A percentile compares a stretch with the other conserved stretches of the same genome.
Evolutionary conservation across 208 protist species (phyloP).

Genomic region (Naegleria gruberi): DNA sequence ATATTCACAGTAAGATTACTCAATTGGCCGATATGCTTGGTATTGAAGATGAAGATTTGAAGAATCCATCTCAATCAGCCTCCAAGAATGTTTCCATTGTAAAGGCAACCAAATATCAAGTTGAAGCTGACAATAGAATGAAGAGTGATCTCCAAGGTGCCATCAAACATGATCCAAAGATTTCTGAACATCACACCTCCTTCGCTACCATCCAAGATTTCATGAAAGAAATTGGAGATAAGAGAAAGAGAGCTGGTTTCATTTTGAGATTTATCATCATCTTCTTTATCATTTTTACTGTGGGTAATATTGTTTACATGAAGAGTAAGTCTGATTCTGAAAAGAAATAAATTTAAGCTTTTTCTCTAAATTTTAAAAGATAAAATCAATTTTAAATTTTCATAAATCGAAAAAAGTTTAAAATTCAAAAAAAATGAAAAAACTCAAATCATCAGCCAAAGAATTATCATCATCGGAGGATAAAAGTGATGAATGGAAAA

Average conservation of each 20-base stretch:
- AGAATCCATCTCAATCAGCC: not conserved
- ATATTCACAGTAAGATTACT: not conserved
- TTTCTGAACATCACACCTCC: not conserved
- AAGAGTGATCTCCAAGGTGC: not conserved
- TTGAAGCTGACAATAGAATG: not conserved
- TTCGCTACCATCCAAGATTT: not conserved
- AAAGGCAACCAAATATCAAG: not conserved
- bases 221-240: not conserved
- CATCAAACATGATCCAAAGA: not conserved
- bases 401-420: too few species aligned
- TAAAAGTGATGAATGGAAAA: too few species aligned
- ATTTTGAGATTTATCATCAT: not conserved
- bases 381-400: too few species aligned
- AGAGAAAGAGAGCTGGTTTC: not conserved
- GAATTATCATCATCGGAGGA: too few species aligned
- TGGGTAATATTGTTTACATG: too few species aligned
- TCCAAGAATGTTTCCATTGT: not conserved
- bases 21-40: not conserved
- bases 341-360: too few species aligned
- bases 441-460: too few species aligned
- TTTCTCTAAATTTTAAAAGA: too few species aligned
- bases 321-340: too few species aligned
- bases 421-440: too few species aligned
- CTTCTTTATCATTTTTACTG: too few species aligned
- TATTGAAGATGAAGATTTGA: not conserved